Evolutionary conservation across 1,139 yeast genomes (phyloP).

Genomic region (Pichia sp.): DNA sequence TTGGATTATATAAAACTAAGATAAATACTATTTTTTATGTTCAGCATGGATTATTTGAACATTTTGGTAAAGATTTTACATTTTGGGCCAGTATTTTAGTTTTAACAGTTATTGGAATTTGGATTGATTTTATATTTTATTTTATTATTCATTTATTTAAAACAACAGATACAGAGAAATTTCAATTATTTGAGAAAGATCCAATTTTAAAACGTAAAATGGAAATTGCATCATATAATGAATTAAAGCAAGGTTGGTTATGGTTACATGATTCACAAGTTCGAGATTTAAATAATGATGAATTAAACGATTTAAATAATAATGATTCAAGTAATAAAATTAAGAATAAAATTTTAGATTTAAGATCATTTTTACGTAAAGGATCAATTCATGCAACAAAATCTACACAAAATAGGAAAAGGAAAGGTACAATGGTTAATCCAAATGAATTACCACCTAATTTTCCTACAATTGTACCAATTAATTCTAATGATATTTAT

Average conservation of each 20-base stretch:
- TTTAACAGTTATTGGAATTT: constrained; percentile 49
- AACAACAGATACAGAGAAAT: constrained; percentile 75
- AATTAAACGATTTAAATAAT: too few relatives aligned
- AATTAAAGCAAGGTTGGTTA: constrained; percentile 78
- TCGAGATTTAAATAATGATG: too few relatives aligned
- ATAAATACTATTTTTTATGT: constrained; percentile 68
- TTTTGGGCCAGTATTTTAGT: constrained; percentile 81
- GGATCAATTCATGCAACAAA: constrained; percentile 28
- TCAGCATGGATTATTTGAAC: constrained; percentile 54
- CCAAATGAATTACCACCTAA: constrained; percentile 47
- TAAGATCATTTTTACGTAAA: constrained; percentile 29
- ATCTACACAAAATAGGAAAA: constrained; percentile 37
- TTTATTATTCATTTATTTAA: constrained; percentile 48
- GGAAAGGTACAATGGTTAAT: constrained; percentile 46
- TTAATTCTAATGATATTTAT: constrained; percentile 29
- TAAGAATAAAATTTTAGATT: constrained; percentile 29
- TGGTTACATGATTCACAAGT: constrained; percentile 41
- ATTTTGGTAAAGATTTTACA: constrained; percentile 70
- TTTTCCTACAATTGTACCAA: constrained; percentile 36
- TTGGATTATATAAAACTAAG: constrained; percentile 55
- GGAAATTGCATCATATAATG: constrained; percentile 67
- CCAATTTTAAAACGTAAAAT: constrained; percentile 58
- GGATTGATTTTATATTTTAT: constrained; percentile 61
- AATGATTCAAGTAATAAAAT: constrained; percentile 37
- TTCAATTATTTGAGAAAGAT: constrained; percentile 71